These are phyloP conservation scores for Apiospora phragmitis DNA, from an alignment of 2,329 filamentous ascomycete genomes.

Conservation along the genomic window DNA sequence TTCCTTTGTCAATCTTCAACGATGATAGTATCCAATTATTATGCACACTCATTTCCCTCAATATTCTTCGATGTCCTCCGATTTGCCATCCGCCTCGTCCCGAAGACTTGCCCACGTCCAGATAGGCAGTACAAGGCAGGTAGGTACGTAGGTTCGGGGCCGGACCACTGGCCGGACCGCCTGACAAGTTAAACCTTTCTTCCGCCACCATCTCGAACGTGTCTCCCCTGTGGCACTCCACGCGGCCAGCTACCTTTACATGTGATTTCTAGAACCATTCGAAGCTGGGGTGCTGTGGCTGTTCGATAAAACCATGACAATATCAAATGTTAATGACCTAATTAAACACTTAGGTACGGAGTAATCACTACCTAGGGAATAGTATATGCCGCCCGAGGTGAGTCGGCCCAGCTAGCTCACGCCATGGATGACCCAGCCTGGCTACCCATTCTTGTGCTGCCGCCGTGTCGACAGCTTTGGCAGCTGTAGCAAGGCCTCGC, in stretches of 20 bases:
- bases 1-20: neutral
- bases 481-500: constrained; percentile 1
- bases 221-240: neutral
- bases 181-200: constrained; percentile 1
- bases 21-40: neutral
- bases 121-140: neutral
- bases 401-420: neutral
- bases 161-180: neutral
- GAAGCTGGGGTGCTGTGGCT: neutral
- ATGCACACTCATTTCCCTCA: neutral
- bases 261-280: neutral
- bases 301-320: neutral
- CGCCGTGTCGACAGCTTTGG: neutral
- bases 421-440: neutral
- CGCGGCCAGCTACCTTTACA: neutral
- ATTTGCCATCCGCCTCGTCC: neutral
- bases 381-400: neutral
- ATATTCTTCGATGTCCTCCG: neutral
- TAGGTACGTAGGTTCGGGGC: neutral
- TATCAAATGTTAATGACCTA: neutral
- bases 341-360: neutral
- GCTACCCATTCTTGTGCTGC: neutral
- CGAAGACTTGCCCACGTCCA: too few species aligned
- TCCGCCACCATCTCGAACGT: neutral
- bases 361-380: neutral